Conservation (phyloP, 371 early-diverging fungal species). For the Mucor ambiguus region DNA sequence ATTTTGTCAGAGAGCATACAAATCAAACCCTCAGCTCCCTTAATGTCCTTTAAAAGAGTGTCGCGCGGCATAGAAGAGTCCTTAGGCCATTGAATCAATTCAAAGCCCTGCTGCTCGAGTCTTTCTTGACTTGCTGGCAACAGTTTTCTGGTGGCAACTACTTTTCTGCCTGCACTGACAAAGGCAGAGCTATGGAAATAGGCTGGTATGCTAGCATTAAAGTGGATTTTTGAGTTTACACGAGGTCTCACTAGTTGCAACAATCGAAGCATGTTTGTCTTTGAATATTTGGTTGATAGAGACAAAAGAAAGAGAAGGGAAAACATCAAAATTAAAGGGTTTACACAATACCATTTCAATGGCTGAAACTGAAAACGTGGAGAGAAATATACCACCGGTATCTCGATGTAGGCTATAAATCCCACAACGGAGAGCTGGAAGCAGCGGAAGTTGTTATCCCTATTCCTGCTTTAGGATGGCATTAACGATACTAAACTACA, state of each 20-base stretch:
- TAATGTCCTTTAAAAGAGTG: constrained; percentile 27
- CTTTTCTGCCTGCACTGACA: constrained; percentile 9
- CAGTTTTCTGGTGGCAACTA: constrained; percentile 38
- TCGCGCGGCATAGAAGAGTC: constrained; percentile 45
- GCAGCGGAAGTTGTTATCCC: too few relatives aligned
- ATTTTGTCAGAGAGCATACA: constrained; percentile 77
- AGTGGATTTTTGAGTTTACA: background rate
- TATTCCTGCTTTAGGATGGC: too few relatives aligned
- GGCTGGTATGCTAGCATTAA: background rate
- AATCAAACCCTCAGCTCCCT: constrained; percentile 22
- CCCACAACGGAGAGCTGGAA: too few relatives aligned
- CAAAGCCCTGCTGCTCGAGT: constrained; percentile 16
- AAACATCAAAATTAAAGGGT: background rate
- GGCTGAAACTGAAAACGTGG: background rate
- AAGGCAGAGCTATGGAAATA: constrained; percentile 9
- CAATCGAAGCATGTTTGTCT: background rate
- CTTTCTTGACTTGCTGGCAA: constrained; percentile 33
- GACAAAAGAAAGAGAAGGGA: background rate
- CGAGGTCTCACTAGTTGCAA: background rate
- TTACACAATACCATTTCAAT: background rate
- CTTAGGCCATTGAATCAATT: constrained; percentile 49
- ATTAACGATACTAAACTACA: too few relatives aligned
- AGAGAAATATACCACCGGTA: background rate
- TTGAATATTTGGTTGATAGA: background rate
- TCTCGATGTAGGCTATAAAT: background rate